phyloP scores from a whole-genome alignment of 176 grass and related monocot genomes.

The Microstegium vimineum region DNA sequence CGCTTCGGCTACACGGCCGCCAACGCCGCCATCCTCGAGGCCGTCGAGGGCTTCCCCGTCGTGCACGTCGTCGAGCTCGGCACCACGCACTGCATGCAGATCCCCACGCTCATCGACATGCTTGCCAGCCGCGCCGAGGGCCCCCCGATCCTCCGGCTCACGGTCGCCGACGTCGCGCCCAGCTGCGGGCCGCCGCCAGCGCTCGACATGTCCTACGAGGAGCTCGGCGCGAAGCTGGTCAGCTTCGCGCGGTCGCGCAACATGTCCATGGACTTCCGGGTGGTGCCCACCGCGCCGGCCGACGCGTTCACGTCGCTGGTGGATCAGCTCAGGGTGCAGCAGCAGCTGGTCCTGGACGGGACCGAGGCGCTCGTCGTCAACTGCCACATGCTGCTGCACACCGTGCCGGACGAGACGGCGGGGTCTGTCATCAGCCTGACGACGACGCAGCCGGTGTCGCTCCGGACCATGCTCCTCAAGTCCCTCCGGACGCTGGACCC shows the following conservation, averaged over 20 bases:
- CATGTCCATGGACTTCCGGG: conserved; percentile 76
- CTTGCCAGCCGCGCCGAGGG: conserved; percentile 76
- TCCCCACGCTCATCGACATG: conserved; percentile 94
- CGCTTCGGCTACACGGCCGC: conserved; percentile 87
- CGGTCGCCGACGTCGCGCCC: conserved; percentile 40
- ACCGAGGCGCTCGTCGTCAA: conserved; percentile 81
- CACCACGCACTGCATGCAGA: conserved; percentile 99
- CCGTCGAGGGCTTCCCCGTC: conserved; percentile 61
- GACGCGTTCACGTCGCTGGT: conserved; percentile 64
- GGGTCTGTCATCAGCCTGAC: conserved; percentile 41
- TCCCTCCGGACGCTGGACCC: conserved; percentile 70
- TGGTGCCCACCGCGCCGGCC: conserved; percentile 48
- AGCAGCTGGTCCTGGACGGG: conserved; percentile 70
- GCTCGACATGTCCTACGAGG: conserved; percentile 80
- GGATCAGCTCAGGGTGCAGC: conserved; percentile 70
- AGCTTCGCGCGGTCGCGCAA: conserved; percentile 81
- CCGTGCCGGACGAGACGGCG: conserved; percentile 84
- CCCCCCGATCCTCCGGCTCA: conserved; percentile 64
- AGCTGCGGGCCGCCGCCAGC: conserved; percentile 43
- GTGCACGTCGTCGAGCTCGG: conserved; percentile 86
- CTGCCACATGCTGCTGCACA: conserved; percentile 94
- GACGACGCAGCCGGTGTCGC: conserved; percentile 43
- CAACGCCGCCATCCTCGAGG: conserved; percentile 82
- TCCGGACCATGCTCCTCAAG: conserved; percentile 86
- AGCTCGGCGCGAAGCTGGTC: conserved; percentile 69